These are phyloP conservation scores for Litsea cubeba DNA, from an alignment of 164 flowering plant species.

Conservation along the genomic window DNA sequence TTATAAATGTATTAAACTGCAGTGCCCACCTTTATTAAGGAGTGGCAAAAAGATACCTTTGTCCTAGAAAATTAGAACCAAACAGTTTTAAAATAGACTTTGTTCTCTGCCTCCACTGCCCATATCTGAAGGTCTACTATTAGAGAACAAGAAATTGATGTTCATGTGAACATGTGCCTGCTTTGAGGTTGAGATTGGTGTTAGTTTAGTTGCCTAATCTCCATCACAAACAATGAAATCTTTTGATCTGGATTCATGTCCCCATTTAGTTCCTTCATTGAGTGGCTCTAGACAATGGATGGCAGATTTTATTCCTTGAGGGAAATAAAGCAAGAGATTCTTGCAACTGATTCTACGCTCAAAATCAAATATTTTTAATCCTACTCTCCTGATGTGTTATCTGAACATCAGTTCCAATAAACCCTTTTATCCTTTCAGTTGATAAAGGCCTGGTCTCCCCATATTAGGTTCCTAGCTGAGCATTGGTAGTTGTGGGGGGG, in stretches of 20 bases:
- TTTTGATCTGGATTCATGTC: not conserved
- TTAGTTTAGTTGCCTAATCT: not conserved
- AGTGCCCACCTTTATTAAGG: no score
- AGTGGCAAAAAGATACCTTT: no score
- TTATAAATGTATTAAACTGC: no score
- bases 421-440: not conserved
- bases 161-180: not conserved
- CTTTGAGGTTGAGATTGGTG: not conserved
- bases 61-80: no score
- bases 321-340: not conserved
- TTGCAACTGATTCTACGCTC: not conserved
- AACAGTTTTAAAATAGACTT: not conserved
- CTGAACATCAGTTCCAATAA: not conserved
- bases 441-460: not conserved
- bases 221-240: not conserved
- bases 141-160: not conserved
- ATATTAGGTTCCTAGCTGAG: not conserved
- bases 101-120: not conserved
- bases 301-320: not conserved
- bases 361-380: not conserved
- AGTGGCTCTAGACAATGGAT: constrained; percentile 6
- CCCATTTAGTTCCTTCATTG: not conserved
- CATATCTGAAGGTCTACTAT: not conserved
- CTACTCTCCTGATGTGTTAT: not conserved
- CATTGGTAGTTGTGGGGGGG: not conserved